Conservation (phyloP, 257 asterid species). For the Plantago elongata region DNA sequence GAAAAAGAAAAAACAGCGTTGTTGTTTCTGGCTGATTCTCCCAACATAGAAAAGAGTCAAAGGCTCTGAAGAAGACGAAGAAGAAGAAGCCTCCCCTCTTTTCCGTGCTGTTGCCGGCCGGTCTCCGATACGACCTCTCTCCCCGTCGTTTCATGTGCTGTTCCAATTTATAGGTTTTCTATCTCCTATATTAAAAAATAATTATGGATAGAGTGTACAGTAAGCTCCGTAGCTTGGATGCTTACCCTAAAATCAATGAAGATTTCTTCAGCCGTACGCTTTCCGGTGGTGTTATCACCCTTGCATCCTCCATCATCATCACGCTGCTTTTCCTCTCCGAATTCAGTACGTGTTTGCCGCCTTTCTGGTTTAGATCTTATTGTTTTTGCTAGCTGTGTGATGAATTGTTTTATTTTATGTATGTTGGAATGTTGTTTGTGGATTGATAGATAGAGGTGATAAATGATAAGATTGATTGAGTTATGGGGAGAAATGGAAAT, state of each 20-base stretch:
- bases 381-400: not conserved
- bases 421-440: no score
- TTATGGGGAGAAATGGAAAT: no score
- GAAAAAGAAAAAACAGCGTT: not conserved
- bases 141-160: no score
- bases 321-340: conserved; percentile 78
- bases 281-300: conserved; percentile 85
- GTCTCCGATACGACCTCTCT: no score
- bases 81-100: not conserved
- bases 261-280: conserved; percentile 93
- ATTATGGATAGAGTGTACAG: conserved; percentile 48
- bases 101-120: not conserved
- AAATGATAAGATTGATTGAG: no score
- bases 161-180: no score
- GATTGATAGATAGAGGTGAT: no score
- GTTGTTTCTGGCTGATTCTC: no score
- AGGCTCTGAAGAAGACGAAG: not conserved
- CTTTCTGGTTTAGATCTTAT: not conserved
- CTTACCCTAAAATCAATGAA: conserved; percentile 90
- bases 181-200: not conserved
- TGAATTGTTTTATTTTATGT: not conserved
- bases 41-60: not conserved
- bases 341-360: conserved; percentile 84
- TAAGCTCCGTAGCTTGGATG: conserved; percentile 85
- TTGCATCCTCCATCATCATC: conserved; percentile 64